Base-by-base conservation (phyloP, 1,284 basidiomycete genomes). In the Schizophyllum amplum region DNA sequence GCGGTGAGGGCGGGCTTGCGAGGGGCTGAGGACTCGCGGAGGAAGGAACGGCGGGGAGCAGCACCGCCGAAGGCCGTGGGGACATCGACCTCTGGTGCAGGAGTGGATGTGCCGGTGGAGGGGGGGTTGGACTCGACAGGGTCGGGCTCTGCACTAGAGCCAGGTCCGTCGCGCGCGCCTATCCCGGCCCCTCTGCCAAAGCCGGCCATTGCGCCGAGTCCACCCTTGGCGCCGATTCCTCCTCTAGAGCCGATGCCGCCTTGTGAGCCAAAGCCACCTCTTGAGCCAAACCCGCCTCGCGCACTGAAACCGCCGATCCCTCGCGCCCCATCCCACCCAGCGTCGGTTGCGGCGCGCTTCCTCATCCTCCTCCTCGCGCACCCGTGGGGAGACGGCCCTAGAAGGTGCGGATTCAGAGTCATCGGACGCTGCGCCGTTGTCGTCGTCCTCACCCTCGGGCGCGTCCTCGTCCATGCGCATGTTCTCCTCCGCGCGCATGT, bases 1-100 rank as follows among this genome's bases (percentile, higher is more conserved):
- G 81, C 72, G 5, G 81, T 82, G 22, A 97, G 79, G 1, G 73
- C 71, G 4, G 81, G 69, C 55, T 75, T 69, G 11, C 22, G 15
- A 11, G 48, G 48, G 2, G 69, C 67, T 2, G 81, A 73, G 5
- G 78, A 69, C 4, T 74, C 72, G 15, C 74, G 63, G 25, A 82
- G 68, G 65, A 90, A 90, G 13, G 61, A 62, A 52, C 66, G 63
- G 55, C 64, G 62, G 47, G 61, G 68, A 9, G 48, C 48, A 17
- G 13, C 33, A 9, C 33, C 33, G n/a, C 71, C 69, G 62, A 76
- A 75, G 55, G 74, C 57, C 61, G 71, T 65, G 47, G 75, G 68
- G 57, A 67, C 56, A 58, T 56, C 57, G 61, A 70, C 57, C 58
- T 66, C 60, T 23, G 65, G 57, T 23, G 69, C 61, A 57, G 67